Evolutionary conservation across 345 rosid genomes (phyloP).

Genomic region (Moringa oleifera): DNA sequence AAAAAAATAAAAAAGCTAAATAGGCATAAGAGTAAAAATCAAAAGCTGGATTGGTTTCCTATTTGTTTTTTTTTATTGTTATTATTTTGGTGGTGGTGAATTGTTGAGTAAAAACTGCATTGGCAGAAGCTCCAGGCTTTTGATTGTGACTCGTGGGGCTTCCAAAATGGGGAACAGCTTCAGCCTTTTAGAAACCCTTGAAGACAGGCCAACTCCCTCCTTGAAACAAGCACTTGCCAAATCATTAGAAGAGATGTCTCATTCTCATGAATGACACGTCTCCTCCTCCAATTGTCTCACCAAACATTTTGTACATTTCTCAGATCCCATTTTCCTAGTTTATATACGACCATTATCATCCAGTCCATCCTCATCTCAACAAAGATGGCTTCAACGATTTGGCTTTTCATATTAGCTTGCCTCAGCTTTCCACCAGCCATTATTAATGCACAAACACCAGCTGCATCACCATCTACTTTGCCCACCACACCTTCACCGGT

Average conservation of each 20-base stretch:
- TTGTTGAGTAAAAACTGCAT: too few species aligned
- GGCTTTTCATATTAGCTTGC: constrained; percentile 32
- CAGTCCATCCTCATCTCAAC: constrained; percentile 22
- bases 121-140: too few species aligned
- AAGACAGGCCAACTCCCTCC: neutral
- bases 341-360: constrained; percentile 20
- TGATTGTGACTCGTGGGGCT: too few species aligned
- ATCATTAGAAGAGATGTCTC: constrained; percentile 49
- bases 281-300: constrained; percentile 48
- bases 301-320: constrained; percentile 28
- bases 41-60: too few species aligned
- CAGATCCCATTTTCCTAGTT: constrained; percentile 11
- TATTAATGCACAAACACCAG: constrained; percentile 64
- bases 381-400: constrained; percentile 40
- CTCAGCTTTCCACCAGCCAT: constrained; percentile 34
- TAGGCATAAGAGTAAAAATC: too few species aligned
- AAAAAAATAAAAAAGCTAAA: too few species aligned
- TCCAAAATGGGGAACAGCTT: neutral
- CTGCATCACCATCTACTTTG: constrained; percentile 50
- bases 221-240: neutral
- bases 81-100: too few species aligned
- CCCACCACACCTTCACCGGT: constrained; percentile 31
- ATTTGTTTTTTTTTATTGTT: too few species aligned
- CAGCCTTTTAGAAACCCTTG: too few species aligned
- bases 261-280: constrained; percentile 39